Percentiles rank a stretch among this genome's conserved stretches.
Conservation (phyloP, 2,329 filamentous ascomycete genomes). For the Ceratocystis harringtonii region DNA sequence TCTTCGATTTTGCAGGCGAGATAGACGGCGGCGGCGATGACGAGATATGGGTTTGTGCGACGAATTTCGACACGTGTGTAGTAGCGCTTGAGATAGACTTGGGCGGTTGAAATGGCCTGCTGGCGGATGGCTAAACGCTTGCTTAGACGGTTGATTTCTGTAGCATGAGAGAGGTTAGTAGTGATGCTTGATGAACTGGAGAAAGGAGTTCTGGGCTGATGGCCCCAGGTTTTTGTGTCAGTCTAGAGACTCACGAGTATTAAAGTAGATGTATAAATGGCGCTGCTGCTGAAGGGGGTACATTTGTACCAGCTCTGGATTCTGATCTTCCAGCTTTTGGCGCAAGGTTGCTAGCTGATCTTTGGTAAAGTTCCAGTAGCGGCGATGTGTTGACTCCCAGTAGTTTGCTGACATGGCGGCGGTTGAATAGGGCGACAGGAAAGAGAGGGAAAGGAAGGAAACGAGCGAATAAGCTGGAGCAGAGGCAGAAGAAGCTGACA, state of each 20-base stretch:
- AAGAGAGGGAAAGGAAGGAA: background rate
- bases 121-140: slow-evolving; percentile 76
- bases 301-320: slow-evolving; percentile 57
- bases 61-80: slow-evolving; percentile 84
- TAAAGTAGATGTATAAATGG: slow-evolving; percentile 81
- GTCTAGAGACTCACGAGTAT: slow-evolving; percentile 49
- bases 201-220: background rate
- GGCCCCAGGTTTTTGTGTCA: background rate
- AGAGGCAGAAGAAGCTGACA: background rate
- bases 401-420: slow-evolving; percentile 76
- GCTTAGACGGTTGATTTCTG: slow-evolving; percentile 67
- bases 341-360: slow-evolving; percentile 63
- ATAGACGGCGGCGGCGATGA: slow-evolving; percentile 87
- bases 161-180: slow-evolving; percentile 9
- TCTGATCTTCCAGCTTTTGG: slow-evolving; percentile 60
- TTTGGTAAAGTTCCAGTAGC: slow-evolving; percentile 80
- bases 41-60: slow-evolving; percentile 81
- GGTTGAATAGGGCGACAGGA: background rate
- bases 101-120: slow-evolving; percentile 84
- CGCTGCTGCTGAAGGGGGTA: slow-evolving; percentile 71
- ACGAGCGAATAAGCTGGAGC: background rate
- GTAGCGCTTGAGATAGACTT: slow-evolving; percentile 88
- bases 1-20: slow-evolving; percentile 97
- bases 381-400: slow-evolving; percentile 87
- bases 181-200: background rate